Conservation (phyloP, 2,329 filamentous ascomycete genomes). For the Phoma sp. region DNA sequence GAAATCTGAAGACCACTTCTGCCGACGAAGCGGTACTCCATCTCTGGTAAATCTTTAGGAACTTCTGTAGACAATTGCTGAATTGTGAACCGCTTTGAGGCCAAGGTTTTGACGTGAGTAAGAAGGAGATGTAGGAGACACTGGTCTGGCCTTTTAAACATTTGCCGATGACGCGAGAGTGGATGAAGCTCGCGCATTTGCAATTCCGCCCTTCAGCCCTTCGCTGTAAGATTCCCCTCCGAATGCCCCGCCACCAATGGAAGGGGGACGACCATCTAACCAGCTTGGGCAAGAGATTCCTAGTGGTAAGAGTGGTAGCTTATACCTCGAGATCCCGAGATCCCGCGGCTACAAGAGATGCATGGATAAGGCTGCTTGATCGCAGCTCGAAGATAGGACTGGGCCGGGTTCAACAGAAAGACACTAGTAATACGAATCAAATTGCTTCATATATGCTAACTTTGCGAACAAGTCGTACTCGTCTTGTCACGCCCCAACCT, state of each 20-base stretch:
- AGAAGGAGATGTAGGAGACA: not conserved
- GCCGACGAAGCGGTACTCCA: constrained; percentile 76
- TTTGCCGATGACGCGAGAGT: constrained; percentile 8
- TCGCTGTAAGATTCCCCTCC: constrained; percentile 16
- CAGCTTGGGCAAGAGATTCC: constrained; percentile 5
- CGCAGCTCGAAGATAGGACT: not conserved
- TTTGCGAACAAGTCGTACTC: not conserved
- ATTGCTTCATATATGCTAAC: constrained; percentile 6
- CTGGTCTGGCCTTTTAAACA: not conserved
- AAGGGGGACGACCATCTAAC: constrained; percentile 3
- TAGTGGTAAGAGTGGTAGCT: constrained; percentile 4
- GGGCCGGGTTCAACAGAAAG: too few relatives aligned
- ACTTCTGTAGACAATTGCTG: constrained; percentile 15
- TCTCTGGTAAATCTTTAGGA: constrained; percentile 51
- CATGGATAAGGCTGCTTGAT: constrained; percentile 3
- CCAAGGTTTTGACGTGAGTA: not conserved
- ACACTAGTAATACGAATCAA: not conserved
- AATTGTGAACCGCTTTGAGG: not conserved
- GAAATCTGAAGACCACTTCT: constrained; percentile 76
- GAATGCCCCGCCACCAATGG: constrained; percentile 8
- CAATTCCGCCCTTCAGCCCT: constrained; percentile 8
- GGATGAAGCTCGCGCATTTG: constrained; percentile 14
- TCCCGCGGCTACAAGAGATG: not conserved
- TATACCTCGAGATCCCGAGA: not conserved
- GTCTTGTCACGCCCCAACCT: not conserved